Evolutionary conservation across 2,329 filamentous ascomycete species (phyloP).

Genomic region (Fusarium sp.): DNA sequence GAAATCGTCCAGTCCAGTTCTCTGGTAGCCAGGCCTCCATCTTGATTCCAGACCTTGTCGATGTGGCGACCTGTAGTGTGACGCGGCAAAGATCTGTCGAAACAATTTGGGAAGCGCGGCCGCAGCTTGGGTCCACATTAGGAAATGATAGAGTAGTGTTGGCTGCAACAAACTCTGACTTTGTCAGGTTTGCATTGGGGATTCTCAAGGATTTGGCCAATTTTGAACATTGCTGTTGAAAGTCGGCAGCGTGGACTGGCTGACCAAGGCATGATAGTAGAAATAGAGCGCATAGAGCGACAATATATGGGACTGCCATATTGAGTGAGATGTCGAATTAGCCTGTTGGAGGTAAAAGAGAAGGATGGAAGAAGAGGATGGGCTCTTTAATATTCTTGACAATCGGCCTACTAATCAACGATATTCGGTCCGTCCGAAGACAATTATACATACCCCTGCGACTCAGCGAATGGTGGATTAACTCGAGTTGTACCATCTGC

Average conservation of each 20-base stretch:
- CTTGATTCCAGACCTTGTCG: slow-evolving; percentile 59
- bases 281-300: too few relatives aligned
- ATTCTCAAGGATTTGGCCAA: not conserved
- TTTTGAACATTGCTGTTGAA: not conserved
- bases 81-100: slow-evolving; percentile 35
- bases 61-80: slow-evolving; percentile 30
- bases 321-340: too few relatives aligned
- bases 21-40: slow-evolving; percentile 62
- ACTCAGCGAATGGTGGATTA: too few relatives aligned
- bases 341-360: too few relatives aligned
- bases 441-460: too few relatives aligned
- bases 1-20: slow-evolving; percentile 56
- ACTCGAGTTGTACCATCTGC: too few relatives aligned
- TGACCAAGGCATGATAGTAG: too few relatives aligned
- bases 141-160: slow-evolving; percentile 40
- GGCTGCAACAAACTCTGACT: slow-evolving; percentile 7
- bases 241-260: not conserved
- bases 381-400: too few relatives aligned
- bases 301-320: too few relatives aligned
- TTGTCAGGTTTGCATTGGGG: not conserved
- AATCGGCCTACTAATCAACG: too few relatives aligned
- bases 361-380: too few relatives aligned
- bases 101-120: slow-evolving; percentile 31
- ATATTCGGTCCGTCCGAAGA: too few relatives aligned
- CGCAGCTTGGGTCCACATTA: slow-evolving; percentile 55